Percentiles rank a stretch among this genome's conserved stretches.
phyloP scores from a whole-genome alignment of 441 rosid genomes.

The Pelargonium myrrhifolium region DNA sequence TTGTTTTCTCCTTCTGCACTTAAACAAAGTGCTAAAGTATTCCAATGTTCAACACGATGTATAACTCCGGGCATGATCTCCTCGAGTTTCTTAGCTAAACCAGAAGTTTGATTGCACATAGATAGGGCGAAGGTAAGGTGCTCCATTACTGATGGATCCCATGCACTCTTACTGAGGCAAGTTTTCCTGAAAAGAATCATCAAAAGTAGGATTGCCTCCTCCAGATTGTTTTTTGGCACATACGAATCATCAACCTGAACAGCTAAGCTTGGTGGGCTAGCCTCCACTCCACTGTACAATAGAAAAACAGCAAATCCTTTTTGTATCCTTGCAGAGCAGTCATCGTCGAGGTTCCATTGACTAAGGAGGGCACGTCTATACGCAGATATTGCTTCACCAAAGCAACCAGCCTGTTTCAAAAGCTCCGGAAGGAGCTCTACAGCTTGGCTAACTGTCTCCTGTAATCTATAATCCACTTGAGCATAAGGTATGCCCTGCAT shows the following conservation, averaged over 20 bases:
- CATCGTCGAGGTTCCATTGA: slow-evolving; percentile 76
- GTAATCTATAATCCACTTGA: slow-evolving; percentile 60
- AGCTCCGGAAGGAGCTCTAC: slow-evolving; percentile 82
- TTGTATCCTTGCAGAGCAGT: slow-evolving; percentile 72
- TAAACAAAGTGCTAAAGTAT: slow-evolving; percentile 68
- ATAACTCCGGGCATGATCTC: slow-evolving; percentile 72
- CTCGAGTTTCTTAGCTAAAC: slow-evolving; percentile 68
- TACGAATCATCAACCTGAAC: slow-evolving; percentile 69
- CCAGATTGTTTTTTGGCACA: slow-evolving; percentile 76
- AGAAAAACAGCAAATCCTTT: slow-evolving; percentile 73
- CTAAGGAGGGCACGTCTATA: slow-evolving; percentile 84
- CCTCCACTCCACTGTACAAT: slow-evolving; percentile 79
- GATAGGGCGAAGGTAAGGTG: slow-evolving; percentile 72
- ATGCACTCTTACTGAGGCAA: slow-evolving; percentile 48
- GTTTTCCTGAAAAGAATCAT: slow-evolving; percentile 66
- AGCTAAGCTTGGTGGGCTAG: slow-evolving; percentile 68
- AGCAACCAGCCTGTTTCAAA: slow-evolving; percentile 67
- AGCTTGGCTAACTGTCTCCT: slow-evolving; percentile 75
- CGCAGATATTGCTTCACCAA: slow-evolving; percentile 57
- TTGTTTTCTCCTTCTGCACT: slow-evolving; percentile 49
- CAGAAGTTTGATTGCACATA: slow-evolving; percentile 63
- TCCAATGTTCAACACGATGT: slow-evolving; percentile 82
- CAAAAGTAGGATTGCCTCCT: slow-evolving; percentile 84
- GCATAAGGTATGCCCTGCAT: slow-evolving; percentile 70
- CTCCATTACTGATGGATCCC: slow-evolving; percentile 83